Evolutionary conservation across 2,329 filamentous ascomycete genomes (phyloP), one percentile per base, ranked within the genome.

Genomic region (Alternaria brassicae): DNA sequence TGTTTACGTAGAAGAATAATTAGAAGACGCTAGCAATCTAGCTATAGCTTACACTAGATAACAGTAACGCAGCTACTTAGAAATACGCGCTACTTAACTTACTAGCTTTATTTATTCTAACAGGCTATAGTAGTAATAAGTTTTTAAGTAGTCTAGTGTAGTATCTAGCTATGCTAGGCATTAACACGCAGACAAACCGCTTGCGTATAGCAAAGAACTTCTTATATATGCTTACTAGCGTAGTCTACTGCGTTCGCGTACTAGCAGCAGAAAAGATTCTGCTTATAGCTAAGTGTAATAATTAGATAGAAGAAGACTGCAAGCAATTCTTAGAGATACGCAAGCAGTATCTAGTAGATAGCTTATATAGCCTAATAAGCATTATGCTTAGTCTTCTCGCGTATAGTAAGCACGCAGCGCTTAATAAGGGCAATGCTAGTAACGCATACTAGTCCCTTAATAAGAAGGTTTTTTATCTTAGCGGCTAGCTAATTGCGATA

Each of bases 321-420:
- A 53, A 63, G 27, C 30, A 48, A 21, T 71, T 70, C 47, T 48
- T 60, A 13, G 15, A 39, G 15, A 58, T 56, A 41, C 54, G 59
- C 23, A 42, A 42, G 19, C 40, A 62, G 40, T 70, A 61, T 60
- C 55, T 71, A 40, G 60, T 57, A 12, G 58, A 71, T 25, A 42
- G 67, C 25, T 58, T 53, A 15, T 68, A 61, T 28, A 70, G 67
- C 50, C 57, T 56, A 17, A 70, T 70, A 30, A 69, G 67, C 32
- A 56, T 49, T 39, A 68, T 67, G 25, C 25, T 69, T 9, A 71
- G 63, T 58, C 52, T 71, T 34, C 53, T 69, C 13, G 60, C 60
- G 27, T 68, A 69, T 42, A 27, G 68, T 25, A 69, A 69, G 55
- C 30, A 55, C 41, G 45, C 62, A n/a, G 60, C 57, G 28, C 36